A percentile compares a stretch with the other conserved stretches of the same genome.
Evolutionary conservation across 805 yeast species (phyloP).

Genomic region (Wickerhamiella azyma): DNA sequence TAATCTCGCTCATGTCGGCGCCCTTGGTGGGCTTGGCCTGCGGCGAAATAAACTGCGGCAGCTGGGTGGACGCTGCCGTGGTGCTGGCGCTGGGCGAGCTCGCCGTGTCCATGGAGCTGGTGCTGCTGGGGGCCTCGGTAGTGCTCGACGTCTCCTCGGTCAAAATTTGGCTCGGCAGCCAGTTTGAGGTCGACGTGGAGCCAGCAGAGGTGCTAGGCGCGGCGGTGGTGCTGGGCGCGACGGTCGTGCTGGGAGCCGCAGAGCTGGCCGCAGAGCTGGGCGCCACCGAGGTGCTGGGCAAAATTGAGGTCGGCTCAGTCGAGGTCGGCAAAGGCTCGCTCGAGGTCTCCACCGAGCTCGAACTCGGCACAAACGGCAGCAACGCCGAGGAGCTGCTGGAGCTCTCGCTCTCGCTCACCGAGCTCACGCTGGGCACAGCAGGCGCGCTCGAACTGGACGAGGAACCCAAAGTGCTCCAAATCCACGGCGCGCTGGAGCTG

Average conservation of each 20-base stretch:
- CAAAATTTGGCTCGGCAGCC: conserved; percentile 5
- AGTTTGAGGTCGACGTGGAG: not conserved
- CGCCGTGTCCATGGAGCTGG: too few species aligned
- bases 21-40: conserved; percentile 22
- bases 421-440: not conserved
- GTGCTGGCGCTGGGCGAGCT: conserved; percentile 11
- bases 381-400: not conserved
- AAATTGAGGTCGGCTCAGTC: not conserved
- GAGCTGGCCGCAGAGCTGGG: not conserved
- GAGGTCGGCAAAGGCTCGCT: not conserved
- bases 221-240: not conserved
- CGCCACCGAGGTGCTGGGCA: not conserved
- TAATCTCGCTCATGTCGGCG: conserved; percentile 43
- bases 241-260: not conserved
- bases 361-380: conserved; percentile 4
- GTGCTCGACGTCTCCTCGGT: conserved; percentile 10
- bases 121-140: conserved; percentile 12
- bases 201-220: conserved; percentile 2
- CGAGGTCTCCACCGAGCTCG: not conserved
- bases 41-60: conserved; percentile 78
- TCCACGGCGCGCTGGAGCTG: not conserved
- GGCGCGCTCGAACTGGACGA: not conserved
- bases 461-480: conserved; percentile 7
- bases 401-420: too few species aligned
- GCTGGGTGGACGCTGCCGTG: conserved; percentile 10